phyloP scores from a whole-genome alignment of 345 rosid genomes.

The Pugionium dolabratum region DNA sequence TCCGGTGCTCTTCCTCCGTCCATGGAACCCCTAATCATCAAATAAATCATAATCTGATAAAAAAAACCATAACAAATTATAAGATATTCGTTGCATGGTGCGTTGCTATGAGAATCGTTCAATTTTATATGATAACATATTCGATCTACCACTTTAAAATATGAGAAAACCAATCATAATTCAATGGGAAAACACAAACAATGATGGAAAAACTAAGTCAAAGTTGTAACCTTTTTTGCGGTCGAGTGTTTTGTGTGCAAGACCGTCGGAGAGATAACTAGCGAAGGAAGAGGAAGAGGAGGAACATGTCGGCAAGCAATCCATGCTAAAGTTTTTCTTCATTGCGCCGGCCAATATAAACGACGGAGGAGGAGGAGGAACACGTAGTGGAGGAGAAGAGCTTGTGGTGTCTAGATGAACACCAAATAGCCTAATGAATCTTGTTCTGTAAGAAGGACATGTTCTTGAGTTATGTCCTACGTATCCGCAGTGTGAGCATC shows the following conservation, averaged over 20 bases:
- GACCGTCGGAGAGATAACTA: slow-evolving; percentile 40
- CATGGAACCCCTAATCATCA: slow-evolving; percentile 64
- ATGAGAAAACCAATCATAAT: not conserved
- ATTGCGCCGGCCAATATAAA: slow-evolving; percentile 27
- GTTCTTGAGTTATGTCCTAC: slow-evolving; percentile 45
- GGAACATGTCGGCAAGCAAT: slow-evolving; percentile 37
- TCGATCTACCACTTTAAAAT: not conserved
- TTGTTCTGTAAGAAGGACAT: slow-evolving; percentile 36
- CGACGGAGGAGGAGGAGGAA: slow-evolving; percentile 30
- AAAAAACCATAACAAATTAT: too few species aligned
- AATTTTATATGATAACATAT: too few species aligned
- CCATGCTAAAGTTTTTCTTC: slow-evolving; percentile 43
- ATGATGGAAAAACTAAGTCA: not conserved
- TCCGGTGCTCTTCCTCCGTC: slow-evolving; percentile 76
- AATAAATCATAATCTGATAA: too few species aligned
- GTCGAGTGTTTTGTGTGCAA: slow-evolving; percentile 35
- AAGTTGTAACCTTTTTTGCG: slow-evolving; percentile 39
- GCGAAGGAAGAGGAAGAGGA: slow-evolving; percentile 41
- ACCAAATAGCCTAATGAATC: slow-evolving; percentile 40
- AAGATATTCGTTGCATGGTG: too few species aligned
- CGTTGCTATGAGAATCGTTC: too few species aligned
- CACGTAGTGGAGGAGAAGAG: slow-evolving; percentile 19
- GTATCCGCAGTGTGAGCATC: slow-evolving; percentile 44
- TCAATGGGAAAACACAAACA: not conserved
- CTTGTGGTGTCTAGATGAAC: slow-evolving; percentile 37